These are phyloP conservation scores for Cercospora sp. DNA, from an alignment of 2,329 filamentous ascomycete species.

Conservation along the genomic window DNA sequence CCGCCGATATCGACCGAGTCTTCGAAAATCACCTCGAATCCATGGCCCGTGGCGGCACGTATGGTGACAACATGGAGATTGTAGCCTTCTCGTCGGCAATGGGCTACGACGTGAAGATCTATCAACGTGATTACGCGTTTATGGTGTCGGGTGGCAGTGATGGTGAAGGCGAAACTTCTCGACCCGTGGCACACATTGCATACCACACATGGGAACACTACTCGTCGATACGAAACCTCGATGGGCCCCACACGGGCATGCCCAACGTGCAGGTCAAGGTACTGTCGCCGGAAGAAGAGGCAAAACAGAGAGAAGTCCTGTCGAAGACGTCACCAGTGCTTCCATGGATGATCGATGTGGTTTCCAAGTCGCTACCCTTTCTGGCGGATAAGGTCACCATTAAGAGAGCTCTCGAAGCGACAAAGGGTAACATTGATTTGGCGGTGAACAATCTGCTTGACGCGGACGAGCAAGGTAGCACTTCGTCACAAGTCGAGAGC, in stretches of 20 bases:
- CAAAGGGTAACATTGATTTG: slow-evolving; percentile 55
- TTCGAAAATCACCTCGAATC: slow-evolving; percentile 59
- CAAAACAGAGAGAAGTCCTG: slow-evolving; percentile 41
- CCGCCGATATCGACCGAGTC: slow-evolving; percentile 54
- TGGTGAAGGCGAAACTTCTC: slow-evolving; percentile 30
- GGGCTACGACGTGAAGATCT: slow-evolving; percentile 63
- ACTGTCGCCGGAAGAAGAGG: slow-evolving; percentile 46
- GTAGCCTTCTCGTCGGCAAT: slow-evolving; percentile 65
- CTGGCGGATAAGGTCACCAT: slow-evolving; percentile 54
- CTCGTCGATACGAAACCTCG: slow-evolving; percentile 63
- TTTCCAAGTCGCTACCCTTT: slow-evolving; percentile 54
- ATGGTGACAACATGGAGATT: slow-evolving; percentile 68
- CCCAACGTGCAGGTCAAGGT: slow-evolving; percentile 49
- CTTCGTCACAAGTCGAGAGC: slow-evolving; percentile 47
- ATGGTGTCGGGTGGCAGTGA: slow-evolving; percentile 48
- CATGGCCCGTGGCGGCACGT: slow-evolving; percentile 63
- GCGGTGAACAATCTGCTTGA: slow-evolving; percentile 57
- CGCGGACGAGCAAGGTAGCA: slow-evolving; percentile 46
- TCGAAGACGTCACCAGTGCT: slow-evolving; percentile 46
- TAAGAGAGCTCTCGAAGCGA: slow-evolving; percentile 54
- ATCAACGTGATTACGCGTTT: slow-evolving; percentile 56
- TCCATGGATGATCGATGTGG: slow-evolving; percentile 59
- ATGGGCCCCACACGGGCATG: slow-evolving; percentile 59
- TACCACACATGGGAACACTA: slow-evolving; percentile 64
- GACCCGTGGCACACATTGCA: slow-evolving; percentile 50